Conservation (phyloP, 495 filamentous ascomycete genomes). For the Neurospora sp. region DNA sequence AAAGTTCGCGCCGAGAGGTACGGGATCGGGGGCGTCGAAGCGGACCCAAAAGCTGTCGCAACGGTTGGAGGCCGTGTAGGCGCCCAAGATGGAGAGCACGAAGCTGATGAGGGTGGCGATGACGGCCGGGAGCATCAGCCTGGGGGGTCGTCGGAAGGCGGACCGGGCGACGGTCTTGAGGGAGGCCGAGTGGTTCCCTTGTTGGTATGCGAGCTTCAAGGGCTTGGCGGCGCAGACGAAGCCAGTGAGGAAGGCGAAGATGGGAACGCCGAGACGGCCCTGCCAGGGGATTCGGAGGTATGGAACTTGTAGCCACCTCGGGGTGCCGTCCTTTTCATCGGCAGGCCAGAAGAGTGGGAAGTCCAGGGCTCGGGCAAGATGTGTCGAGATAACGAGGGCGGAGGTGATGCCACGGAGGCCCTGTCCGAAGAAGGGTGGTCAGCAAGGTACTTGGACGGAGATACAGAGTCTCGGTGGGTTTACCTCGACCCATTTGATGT, state of each 20-base stretch:
- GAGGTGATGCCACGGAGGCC: conserved; percentile 57
- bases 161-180: conserved; percentile 48
- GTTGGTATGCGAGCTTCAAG: conserved; percentile 44
- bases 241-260: conserved; percentile 57
- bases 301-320: conserved; percentile 47
- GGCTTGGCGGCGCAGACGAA: conserved; percentile 60
- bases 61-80: conserved; percentile 42
- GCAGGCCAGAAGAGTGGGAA: conserved; percentile 47
- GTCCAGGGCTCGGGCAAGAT: conserved; percentile 50
- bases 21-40: conserved; percentile 33
- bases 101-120: conserved; percentile 52
- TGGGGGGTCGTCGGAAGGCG: conserved; percentile 52
- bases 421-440: conserved; percentile 21
- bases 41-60: conserved; percentile 52
- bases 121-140: conserved; percentile 49
- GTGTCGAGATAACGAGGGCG: conserved; percentile 51
- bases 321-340: conserved; percentile 31
- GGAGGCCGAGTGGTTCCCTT: conserved; percentile 40
- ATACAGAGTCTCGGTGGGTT: background rate
- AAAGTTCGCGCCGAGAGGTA: conserved; percentile 24
- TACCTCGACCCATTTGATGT: conserved; percentile 31
- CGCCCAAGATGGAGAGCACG: conserved; percentile 44
- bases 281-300: conserved; percentile 54
- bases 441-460: background rate
- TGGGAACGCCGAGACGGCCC: conserved; percentile 52